Percentiles rank a stretch among this genome's conserved stretches.
Evolutionary conservation across 805 yeast species (phyloP).

Genomic region (Starmerella ratchasimensis): DNA sequence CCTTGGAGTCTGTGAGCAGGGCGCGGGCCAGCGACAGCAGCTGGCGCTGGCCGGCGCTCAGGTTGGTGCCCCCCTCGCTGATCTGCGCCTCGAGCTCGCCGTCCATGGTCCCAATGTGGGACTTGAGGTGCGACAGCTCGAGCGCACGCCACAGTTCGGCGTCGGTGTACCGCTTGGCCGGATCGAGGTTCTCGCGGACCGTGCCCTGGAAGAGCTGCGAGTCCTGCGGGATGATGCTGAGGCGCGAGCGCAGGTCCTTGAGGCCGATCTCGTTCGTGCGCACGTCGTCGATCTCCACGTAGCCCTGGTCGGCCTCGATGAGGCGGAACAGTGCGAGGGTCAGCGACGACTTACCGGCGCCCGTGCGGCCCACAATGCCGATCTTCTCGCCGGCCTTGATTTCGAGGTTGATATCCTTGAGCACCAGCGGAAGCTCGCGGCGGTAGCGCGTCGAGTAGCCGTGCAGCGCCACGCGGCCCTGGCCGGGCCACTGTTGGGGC

Average conservation of each 20-base stretch:
- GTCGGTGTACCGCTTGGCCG: constrained; percentile 52
- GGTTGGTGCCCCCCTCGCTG: constrained; percentile 69
- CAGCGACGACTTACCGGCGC: constrained; percentile 86
- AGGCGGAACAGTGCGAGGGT: constrained; percentile 74
- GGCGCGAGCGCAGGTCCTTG: constrained; percentile 56
- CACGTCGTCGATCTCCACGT: constrained; percentile 56
- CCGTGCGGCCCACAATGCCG: constrained; percentile 95
- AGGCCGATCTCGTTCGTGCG: constrained; percentile 58
- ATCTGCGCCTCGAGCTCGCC: constrained; percentile 44
- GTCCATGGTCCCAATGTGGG: constrained; percentile 43
- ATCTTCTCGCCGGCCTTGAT: constrained; percentile 68
- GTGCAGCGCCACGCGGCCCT: constrained; percentile 53
- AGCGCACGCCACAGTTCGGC: constrained; percentile 74
- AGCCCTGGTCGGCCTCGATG: constrained; percentile 63
- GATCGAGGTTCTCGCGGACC: constrained; percentile 75
- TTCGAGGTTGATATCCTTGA: constrained; percentile 50
- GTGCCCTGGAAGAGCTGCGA: constrained; percentile 86
- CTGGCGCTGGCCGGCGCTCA: constrained; percentile 83
- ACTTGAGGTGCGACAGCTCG: constrained; percentile 63
- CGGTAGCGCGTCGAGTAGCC: constrained; percentile 77
- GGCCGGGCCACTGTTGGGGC: constrained; percentile 53
- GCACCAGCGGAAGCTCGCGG: constrained; percentile 62
- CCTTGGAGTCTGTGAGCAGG: constrained; percentile 56
- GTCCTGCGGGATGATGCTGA: constrained; percentile 87
- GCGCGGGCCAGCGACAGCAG: constrained; percentile 75